Evolutionary conservation across 1,139 yeast genomes (phyloP), one percentile per base, ranked within the genome.

Genomic region (Pichia sp.): DNA sequence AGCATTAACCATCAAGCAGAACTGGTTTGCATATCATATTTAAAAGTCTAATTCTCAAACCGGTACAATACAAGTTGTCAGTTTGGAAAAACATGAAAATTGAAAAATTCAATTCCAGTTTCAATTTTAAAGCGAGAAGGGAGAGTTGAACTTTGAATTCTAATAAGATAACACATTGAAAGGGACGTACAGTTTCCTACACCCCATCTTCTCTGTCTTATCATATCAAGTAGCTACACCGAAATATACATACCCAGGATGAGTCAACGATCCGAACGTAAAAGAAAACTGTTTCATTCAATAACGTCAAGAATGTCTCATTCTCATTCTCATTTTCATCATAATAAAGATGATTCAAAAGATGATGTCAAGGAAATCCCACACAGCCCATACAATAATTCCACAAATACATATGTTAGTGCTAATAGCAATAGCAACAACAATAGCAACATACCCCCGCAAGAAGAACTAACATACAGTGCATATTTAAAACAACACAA

Each of bases 281-380:
- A 69, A 51, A 57, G 73, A 48, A 73, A 69, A 57, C 59, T 71
- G 18, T 70, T 71, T 54, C 66, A 67, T 34, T 70, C 72, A 0
- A 61, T 70, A 8, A 59, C 68, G 1, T 56, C 65, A 11, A 56
- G 65, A 49, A 56, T 58, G 27, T 36, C 41, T 18, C 41, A 36
- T 36, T 19, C 41, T 18, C 41, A 36, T 36, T 19, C 41, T 36
- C 41, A 34, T 44, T 58, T 65, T n/a, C 59, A 63, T 5, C 60
- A 53, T 47, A 62, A 51, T 19, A 51, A 56, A 44, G 60, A 57
- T 29, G 57, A 55, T 8, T 30, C 48, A 42, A 49, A 44, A 25
- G 41, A 44, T 10, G 46, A 34, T 3, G 16, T 19, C 5, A 29
- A n/a, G 44, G 51, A 39, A 45, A 33, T 13, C 9, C 10, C 16